Percentiles rank a stretch among this genome's conserved stretches.
phyloP scores from a whole-genome alignment of 768 basidiomycete species.

The Boletus subcaerulescens region DNA sequence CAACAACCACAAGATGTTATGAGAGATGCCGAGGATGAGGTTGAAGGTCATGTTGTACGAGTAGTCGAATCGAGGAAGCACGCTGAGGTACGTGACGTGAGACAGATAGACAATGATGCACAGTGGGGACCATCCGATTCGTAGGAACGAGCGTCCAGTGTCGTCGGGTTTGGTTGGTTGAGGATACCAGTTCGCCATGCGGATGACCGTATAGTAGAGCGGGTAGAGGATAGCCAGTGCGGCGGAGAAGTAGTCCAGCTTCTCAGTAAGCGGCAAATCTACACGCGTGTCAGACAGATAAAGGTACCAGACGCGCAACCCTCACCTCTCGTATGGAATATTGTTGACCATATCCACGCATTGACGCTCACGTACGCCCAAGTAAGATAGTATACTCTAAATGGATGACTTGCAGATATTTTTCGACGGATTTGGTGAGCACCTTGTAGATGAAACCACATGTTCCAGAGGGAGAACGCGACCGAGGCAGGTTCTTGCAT shows the following conservation, averaged over 20 bases:
- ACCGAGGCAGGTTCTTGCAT: conserved; percentile 96
- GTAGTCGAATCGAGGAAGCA: conserved; percentile 85
- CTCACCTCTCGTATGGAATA: conserved; percentile 92
- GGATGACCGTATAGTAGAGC: conserved; percentile 73
- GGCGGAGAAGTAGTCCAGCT: conserved; percentile 93
- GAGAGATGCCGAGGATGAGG: conserved; percentile 66
- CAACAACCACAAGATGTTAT: conserved; percentile 79
- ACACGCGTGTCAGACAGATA: conserved; percentile 6
- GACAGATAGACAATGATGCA: conserved; percentile 56
- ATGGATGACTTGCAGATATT: conserved; percentile 58
- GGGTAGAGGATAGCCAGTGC: conserved; percentile 79
- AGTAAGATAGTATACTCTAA: conserved; percentile 61
- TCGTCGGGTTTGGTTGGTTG: conserved; percentile 27
- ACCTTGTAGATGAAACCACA: conserved; percentile 71
- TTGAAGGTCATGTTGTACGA: conserved; percentile 91
- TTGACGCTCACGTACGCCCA: conserved; percentile 78
- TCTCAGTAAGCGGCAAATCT: conserved; percentile 85
- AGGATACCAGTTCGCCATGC: conserved; percentile 73
- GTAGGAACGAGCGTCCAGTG: conserved; percentile 13
- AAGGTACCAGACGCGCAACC: neutral
- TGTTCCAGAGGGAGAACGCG: conserved; percentile 82
- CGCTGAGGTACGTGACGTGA: conserved; percentile 77
- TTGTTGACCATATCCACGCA: conserved; percentile 87
- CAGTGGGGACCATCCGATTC: conserved; percentile 44
- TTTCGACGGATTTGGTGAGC: conserved; percentile 42